Base-by-base conservation (phyloP, 2,329 filamentous ascomycete genomes). In the Fusarium equiseti region DNA sequence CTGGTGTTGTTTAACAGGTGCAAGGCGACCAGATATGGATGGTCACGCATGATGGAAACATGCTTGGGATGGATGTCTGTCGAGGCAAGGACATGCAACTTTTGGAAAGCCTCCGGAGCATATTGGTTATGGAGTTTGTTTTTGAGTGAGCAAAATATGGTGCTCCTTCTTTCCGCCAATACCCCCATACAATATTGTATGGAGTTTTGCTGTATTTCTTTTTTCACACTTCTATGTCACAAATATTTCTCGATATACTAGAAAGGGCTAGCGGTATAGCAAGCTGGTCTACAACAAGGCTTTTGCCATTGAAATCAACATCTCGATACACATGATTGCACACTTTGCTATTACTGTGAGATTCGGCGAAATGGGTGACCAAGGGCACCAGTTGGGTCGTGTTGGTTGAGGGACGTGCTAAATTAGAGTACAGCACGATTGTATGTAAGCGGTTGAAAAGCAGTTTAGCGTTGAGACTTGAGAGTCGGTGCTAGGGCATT, bases 31-130 rank as follows among this genome's bases (percentile, higher is more conserved):
- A 68, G 38, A 42, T 50, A 60, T 65, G 60, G 72, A 31, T 31
- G 35, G 35, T 38, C 63, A 70, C 59, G 63, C 67, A 74, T 68
- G 56, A 73, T 58, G 73, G 73, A 68, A 62, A 66, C 57, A 72
- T 68, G 49, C 35, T 63, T 68, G 56, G 63, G 67, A 71, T 54
- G 55, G 64, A 71, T 63, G 57, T 51, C 58, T 63, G 51, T 62
- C 32, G 55, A 63, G 57, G 43, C 49, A 59, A 63, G 63, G 63
- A 53, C 53, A 65, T 57, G 32, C 31, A 49, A 49, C 46, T 56
- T 64, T 50, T 49, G 59, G 52, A 57, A 54, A 27, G 45, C 56
- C 35, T 62, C 68, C 46, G 64, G 59, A 64, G 59, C 56, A 66
- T 66, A 51, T 49, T 49, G 65, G 32, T 52, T 59, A 38, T n/a